Base-by-base conservation (phyloP, 106 monocot genomes). In the Allium sativum region DNA sequence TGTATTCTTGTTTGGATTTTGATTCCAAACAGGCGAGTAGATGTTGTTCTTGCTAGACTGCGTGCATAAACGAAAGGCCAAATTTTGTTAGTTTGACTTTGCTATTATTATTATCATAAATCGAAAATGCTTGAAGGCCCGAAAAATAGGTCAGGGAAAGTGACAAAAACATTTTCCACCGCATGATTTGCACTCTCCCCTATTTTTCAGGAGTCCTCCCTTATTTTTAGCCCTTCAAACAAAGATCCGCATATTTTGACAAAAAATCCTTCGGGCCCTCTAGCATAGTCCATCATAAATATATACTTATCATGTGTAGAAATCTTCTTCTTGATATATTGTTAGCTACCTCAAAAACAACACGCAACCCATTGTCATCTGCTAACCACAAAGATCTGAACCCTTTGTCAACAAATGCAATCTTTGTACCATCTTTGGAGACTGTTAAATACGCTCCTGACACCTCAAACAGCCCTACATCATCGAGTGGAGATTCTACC, bases 381-480 rank as follows among this genome's bases (percentile, higher is more conserved):
- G 55, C 55, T 55, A 55, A n/a, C 10, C 16, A 55, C 55, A 55
- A 14, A 19, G 55, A 55, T 18, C 20, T 55, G 55, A 55, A 55
- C 55, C 4, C 13, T 9, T 55, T 55, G 55, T 55, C 55, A 55
- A 55, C 55, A 17, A 55, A 55, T 12, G 55, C 55, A 55, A 55
- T 9, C 55, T 16, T 55, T 9, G 55, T 18, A 17, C 55, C 55
- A 55, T 55, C 55, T 31, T 31, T 31, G 31, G 31, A 31, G 31
- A 31, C 5, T 2, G 31, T 31, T 31, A 5, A 5, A 31, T 9
- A 55, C 55, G 20, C 55, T 15, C 55, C 55, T 19, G 55, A 14
- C 55, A 55, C 55, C 16, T 19, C 18, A 55, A 55, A 55, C 1
- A 55, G 15, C 9, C 55, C 55, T 16, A 17, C 55, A 19, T 55